These are phyloP conservation scores for Daucus carota DNA, from an alignment of 129 eudicot species.

Conservation along the genomic window DNA sequence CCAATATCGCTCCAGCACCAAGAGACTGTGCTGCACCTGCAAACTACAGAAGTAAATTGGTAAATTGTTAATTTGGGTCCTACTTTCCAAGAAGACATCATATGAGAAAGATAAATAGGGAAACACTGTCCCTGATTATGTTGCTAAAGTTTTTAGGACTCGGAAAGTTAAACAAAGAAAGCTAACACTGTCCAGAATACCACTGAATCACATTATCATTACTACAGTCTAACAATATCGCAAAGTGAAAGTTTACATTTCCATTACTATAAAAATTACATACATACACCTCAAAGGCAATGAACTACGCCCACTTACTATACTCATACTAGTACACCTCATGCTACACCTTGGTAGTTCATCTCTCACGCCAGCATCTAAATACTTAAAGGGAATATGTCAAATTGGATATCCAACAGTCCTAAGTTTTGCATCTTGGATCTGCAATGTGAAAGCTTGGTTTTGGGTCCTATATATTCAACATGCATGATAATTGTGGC, in stretches of 20 bases:
- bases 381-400: not conserved
- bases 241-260: not conserved
- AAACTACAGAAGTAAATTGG: conserved; percentile 47
- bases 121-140: not conserved
- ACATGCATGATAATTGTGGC: not conserved
- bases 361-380: not conserved
- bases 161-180: not conserved
- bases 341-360: not conserved
- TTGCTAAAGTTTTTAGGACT: not conserved
- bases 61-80: not conserved
- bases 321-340: not conserved
- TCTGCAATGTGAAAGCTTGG: not conserved
- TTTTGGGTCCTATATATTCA: not conserved
- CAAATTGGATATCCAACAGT: not conserved
- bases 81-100: not conserved
- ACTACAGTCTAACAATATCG: not conserved
- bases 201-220: not conserved
- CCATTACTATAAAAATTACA: not conserved
- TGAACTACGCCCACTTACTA: not conserved
- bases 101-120: not conserved
- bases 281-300: not conserved
- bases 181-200: not conserved
- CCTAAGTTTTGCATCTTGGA: not conserved
- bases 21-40: conserved; percentile 97
- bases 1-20: conserved; percentile 85